Evolutionary conservation across 306 rosid genomes (phyloP).

Genomic region (Vigna mungo): DNA sequence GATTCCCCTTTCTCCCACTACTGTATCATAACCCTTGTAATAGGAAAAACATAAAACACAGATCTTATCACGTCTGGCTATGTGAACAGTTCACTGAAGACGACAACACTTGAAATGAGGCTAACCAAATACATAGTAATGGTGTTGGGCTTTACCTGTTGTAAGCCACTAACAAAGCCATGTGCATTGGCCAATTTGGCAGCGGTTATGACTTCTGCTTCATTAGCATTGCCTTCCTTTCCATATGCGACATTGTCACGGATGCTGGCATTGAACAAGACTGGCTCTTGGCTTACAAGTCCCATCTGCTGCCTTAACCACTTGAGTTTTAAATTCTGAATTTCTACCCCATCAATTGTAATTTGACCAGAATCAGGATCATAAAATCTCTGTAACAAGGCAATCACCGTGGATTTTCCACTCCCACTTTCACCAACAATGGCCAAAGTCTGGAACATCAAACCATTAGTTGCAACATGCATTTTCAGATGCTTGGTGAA

Average conservation of each 20-base stretch:
- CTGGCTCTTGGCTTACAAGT: constrained; percentile 81
- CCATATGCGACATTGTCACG: constrained; percentile 82
- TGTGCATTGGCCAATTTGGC: constrained; percentile 79
- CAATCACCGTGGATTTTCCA: constrained; percentile 78
- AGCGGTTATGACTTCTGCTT: constrained; percentile 68
- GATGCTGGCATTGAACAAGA: constrained; percentile 71
- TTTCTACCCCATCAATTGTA: constrained; percentile 67
- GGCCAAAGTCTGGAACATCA: constrained; percentile 65
- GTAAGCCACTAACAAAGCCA: constrained; percentile 63
- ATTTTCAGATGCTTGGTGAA: background rate
- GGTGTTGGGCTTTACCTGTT: constrained; percentile 56
- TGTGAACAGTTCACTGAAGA: background rate
- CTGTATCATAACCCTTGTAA: constrained; percentile 66
- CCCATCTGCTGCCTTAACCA: constrained; percentile 91
- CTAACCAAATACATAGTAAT: background rate
- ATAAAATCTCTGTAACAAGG: constrained; percentile 79
- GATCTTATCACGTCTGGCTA: background rate
- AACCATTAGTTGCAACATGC: constrained; percentile 31
- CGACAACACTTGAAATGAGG: background rate
- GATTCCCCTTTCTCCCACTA: constrained; percentile 77
- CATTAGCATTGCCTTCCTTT: constrained; percentile 67
- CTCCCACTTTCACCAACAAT: constrained; percentile 91
- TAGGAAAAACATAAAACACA: background rate
- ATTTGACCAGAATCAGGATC: constrained; percentile 75
- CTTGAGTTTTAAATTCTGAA: constrained; percentile 54